A percentile compares a stretch with the other conserved stretches of the same genome.
Evolutionary conservation across 768 basidiomycete species (phyloP).

Genomic region (Agaricus sinodeliciosus): DNA sequence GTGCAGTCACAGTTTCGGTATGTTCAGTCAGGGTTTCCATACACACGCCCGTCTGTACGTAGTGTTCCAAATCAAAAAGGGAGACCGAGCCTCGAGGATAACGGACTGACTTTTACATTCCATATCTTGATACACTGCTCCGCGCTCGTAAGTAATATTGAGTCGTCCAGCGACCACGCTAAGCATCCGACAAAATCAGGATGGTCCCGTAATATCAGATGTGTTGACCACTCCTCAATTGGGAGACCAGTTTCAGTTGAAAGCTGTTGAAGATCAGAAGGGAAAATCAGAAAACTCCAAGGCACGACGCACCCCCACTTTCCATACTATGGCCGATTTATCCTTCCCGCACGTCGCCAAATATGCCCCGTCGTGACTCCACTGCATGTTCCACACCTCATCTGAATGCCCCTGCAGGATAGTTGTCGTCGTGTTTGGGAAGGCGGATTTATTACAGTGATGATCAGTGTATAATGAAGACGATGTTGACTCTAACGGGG

Average conservation of each 20-base stretch:
- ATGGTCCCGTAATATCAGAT: slow-evolving; percentile 68
- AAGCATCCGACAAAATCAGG: slow-evolving; percentile 71
- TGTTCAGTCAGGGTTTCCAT: slow-evolving; percentile 64
- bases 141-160: slow-evolving; percentile 74
- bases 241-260: slow-evolving; percentile 28
- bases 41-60: slow-evolving; percentile 63
- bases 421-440: slow-evolving; percentile 82
- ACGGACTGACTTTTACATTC: slow-evolving; percentile 69
- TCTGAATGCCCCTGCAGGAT: slow-evolving; percentile 83
- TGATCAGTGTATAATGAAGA: slow-evolving; percentile 90
- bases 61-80: slow-evolving; percentile 6
- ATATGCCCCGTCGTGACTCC: slow-evolving; percentile 84
- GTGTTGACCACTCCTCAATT: slow-evolving; percentile 52
- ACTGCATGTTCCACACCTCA: slow-evolving; percentile 94
- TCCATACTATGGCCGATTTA: slow-evolving; percentile 85
- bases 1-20: slow-evolving; percentile 75
- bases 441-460: slow-evolving; percentile 69
- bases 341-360: slow-evolving; percentile 90
- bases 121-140: slow-evolving; percentile 84
- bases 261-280: slow-evolving; percentile 25
- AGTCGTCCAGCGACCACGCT: slow-evolving; percentile 91
- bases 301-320: slow-evolving; percentile 54
- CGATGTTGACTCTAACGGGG: slow-evolving; percentile 43
- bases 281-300: slow-evolving; percentile 3
- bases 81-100: not conserved